Conservation (phyloP, 768 basidiomycete species). For the Cyclocybe aegerita region DNA sequence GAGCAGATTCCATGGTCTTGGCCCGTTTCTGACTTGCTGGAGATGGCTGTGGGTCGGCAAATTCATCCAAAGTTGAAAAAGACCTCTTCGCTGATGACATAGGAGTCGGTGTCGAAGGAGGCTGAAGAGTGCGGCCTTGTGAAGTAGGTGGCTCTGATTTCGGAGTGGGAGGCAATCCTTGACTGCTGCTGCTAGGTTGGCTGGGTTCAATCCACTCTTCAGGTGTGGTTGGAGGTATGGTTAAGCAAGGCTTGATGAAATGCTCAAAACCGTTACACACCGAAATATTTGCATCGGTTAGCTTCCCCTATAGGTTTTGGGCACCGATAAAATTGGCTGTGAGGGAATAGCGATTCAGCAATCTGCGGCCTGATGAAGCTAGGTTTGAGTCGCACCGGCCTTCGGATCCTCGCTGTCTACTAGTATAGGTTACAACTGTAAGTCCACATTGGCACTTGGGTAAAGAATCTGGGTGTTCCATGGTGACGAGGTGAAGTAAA, state of each 20-base stretch:
- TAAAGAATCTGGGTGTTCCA: too few relatives aligned
- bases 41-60: neutral
- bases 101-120: constrained; percentile 2
- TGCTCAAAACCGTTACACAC: neutral
- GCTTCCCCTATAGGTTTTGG: constrained; percentile 9
- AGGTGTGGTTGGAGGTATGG: neutral
- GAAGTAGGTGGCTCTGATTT: neutral
- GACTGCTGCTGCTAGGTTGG: too few relatives aligned
- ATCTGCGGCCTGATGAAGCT: too few relatives aligned
- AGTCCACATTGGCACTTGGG: too few relatives aligned
- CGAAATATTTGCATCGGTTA: constrained; percentile 12
- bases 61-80: constrained; percentile 1
- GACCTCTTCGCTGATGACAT: constrained; percentile 1
- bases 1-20: constrained; percentile 4
- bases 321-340: constrained; percentile 17
- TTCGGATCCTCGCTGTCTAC: neutral
- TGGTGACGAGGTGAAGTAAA: too few relatives aligned
- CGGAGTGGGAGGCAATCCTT: neutral
- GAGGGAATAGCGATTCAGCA: neutral
- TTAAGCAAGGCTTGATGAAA: neutral
- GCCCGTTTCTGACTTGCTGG: constrained; percentile 6
- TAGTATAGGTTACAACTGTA: neutral
- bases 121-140: constrained; percentile 2
- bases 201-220: too few relatives aligned
- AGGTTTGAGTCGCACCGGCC: neutral